A percentile compares a stretch with the other conserved stretches of the same genome.
Conservation (phyloP, 179 eudicot species). For the Nepenthes alata region DNA sequence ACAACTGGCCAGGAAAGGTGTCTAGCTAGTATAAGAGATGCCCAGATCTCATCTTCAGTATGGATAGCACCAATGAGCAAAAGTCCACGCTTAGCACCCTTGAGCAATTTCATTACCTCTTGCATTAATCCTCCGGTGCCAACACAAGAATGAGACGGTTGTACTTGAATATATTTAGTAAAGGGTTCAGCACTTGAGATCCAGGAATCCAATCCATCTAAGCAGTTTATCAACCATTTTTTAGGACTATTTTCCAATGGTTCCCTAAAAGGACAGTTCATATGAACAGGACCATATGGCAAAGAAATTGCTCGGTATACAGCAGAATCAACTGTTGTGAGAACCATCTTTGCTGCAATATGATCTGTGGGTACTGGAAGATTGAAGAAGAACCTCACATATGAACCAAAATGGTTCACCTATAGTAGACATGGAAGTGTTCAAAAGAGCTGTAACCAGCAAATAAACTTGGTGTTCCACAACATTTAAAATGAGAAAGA, state of each 20-base stretch:
- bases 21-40: slow-evolving; percentile 73
- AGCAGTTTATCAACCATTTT: slow-evolving; percentile 47
- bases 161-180: slow-evolving; percentile 46
- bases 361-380: slow-evolving; percentile 75
- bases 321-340: slow-evolving; percentile 87
- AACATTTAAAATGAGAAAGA: no score
- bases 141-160: slow-evolving; percentile 27
- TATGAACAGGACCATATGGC: slow-evolving; percentile 82
- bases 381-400: slow-evolving; percentile 72
- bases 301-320: slow-evolving; percentile 58
- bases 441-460: neutral
- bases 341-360: slow-evolving; percentile 73
- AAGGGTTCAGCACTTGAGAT: slow-evolving; percentile 53
- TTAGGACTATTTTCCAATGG: slow-evolving; percentile 55
- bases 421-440: slow-evolving; percentile 4
- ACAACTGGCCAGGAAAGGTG: slow-evolving; percentile 84
- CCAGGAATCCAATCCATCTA: slow-evolving; percentile 70
- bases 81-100: slow-evolving; percentile 50
- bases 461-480: no score
- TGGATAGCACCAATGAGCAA: slow-evolving; percentile 56
- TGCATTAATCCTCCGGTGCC: slow-evolving; percentile 20
- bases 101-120: slow-evolving; percentile 46
- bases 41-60: slow-evolving; percentile 80
- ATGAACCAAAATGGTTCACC: slow-evolving; percentile 88
- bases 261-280: slow-evolving; percentile 86